Percentiles rank a stretch among this genome's conserved stretches.
Conservation (phyloP, 2,329 filamentous ascomycete genomes). For the Furcasterigmium furcatum region DNA sequence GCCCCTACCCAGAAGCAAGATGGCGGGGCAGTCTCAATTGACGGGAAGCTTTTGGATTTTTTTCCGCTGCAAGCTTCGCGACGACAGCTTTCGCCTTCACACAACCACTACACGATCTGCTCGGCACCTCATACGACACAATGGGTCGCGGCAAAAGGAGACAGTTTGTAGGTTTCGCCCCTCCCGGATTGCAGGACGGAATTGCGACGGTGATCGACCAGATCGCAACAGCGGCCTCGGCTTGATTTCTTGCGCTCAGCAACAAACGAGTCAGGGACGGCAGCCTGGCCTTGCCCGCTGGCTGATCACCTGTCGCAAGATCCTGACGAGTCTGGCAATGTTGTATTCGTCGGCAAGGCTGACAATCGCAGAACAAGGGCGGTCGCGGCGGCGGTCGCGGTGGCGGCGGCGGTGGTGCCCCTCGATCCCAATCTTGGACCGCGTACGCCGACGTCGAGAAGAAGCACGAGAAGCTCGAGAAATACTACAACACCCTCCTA, state of each 20-base stretch:
- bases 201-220: no score
- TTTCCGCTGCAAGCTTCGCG: not conserved
- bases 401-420: not conserved
- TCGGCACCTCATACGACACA: no score
- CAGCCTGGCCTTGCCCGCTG: not conserved
- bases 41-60: not conserved
- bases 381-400: not conserved
- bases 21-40: not conserved
- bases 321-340: no score
- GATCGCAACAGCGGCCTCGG: no score
- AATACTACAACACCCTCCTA: conserved; percentile 78
- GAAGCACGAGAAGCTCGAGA: conserved; percentile 80
- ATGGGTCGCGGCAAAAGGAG: conserved; percentile 4
- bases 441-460: conserved; percentile 64
- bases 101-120: no score
- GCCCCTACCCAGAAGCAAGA: no score
- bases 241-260: no score
- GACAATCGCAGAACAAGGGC: not conserved
- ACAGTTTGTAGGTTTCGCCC: conserved; percentile 1
- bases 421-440: conserved; percentile 12
- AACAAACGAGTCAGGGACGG: no score
- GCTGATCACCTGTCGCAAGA: not conserved
- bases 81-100: no score
- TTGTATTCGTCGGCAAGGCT: no score
- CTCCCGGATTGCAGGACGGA: not conserved